Base-by-base conservation (phyloP, 148 eudicot genomes). In the Cornus florida region DNA sequence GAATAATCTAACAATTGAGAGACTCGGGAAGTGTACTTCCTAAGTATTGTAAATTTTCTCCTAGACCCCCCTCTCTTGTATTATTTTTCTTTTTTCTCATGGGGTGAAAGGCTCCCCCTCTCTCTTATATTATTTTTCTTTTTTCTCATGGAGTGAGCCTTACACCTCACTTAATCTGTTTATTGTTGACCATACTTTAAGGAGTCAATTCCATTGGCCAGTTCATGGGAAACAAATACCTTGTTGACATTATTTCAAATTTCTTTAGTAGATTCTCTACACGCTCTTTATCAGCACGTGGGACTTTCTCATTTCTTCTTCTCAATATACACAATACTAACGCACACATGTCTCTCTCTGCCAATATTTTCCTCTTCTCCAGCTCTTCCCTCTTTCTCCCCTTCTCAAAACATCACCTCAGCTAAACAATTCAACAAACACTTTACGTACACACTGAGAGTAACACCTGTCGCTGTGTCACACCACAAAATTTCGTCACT, bases 351-450 rank as follows among this genome's bases (percentile, higher is more conserved):
- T 57, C 19, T 57, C 64, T 62, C 66, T 62, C 20, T 28, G 71
- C 43, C 41, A 13, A 32, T 68, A 13, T 38, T 8, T 35, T 38
- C 2, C n/a, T 19, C 23, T 24, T n/a, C 22, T 5, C 9, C 22
- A 17, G 8, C 6, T 12, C 13, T 4, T 59, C 31, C 56, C 20
- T 38, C 70, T n/a, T 32, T 23, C 43, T 56, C 48, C 67, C 22
- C 16, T 11, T 19, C 38, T 65, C 77, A 31, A 57, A 35, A 33
- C 78, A 19, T 67, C 73, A 43, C 77, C 19, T 80, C 78, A 53
- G 68, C 59, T 74, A 39, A 38, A 68, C 82, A 80, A 20, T 67
- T 80, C 17, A 10, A 68, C 73, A 68, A 80, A 67, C 78, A 74
- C 33, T 59, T 53, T 7, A 60, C 67, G 3, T 1, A 23, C 39